These are phyloP conservation scores for Anastatica hierochuntica DNA, from an alignment of 345 rosid genomes.

Conservation along the genomic window DNA sequence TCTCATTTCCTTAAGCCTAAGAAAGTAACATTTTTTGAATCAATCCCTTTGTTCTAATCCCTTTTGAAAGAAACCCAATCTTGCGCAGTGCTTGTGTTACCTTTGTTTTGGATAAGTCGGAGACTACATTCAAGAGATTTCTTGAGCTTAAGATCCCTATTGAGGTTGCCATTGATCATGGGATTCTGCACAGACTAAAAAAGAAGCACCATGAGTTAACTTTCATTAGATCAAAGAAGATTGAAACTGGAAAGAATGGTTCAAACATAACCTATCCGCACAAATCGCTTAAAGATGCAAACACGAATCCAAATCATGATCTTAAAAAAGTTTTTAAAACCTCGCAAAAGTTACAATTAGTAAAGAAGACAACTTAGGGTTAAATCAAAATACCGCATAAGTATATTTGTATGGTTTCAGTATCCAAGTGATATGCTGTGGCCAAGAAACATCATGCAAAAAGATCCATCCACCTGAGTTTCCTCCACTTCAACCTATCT, in stretches of 20 bases:
- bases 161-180: slow-evolving; percentile 52
- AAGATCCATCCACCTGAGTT: slow-evolving; percentile 66
- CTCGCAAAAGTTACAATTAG: too few species aligned
- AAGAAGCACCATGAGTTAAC: too few species aligned
- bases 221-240: too few species aligned
- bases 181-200: slow-evolving; percentile 55
- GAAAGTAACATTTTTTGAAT: not conserved
- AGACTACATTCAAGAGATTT: slow-evolving; percentile 39
- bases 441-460: slow-evolving; percentile 85
- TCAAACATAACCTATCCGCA: too few species aligned
- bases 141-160: slow-evolving; percentile 55
- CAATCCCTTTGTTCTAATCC: not conserved
- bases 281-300: too few species aligned
- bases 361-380: not conserved
- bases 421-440: slow-evolving; percentile 75
- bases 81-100: slow-evolving; percentile 21
- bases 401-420: slow-evolving; percentile 80
- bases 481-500: slow-evolving; percentile 84
- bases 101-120: slow-evolving; percentile 48
- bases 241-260: too few species aligned
- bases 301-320: too few species aligned
- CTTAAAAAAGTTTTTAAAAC: too few species aligned
- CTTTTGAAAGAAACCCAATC: too few species aligned
- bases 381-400: slow-evolving; percentile 76
- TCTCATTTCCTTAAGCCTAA: slow-evolving; percentile 83